A percentile compares a stretch with the other conserved stretches of the same genome.
phyloP scores from a whole-genome alignment of 768 basidiomycete species.

The Tulasnella sp. region DNA sequence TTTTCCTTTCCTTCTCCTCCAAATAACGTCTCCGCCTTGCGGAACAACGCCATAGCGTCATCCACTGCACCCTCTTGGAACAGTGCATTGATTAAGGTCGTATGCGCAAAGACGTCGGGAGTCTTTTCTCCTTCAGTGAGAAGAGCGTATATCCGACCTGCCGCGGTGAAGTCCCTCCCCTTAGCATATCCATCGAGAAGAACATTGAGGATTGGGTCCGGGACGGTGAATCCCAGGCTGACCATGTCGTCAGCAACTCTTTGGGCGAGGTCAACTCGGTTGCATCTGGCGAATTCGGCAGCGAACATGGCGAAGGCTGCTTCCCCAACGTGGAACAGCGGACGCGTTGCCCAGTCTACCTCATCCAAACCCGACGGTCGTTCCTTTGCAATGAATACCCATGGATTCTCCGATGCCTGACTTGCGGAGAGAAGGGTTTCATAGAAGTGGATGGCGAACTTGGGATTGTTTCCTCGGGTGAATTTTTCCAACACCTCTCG shows the following conservation, averaged over 20 bases:
- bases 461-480: no score
- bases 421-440: no score
- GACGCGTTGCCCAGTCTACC: no score
- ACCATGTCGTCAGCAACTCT: slow-evolving; percentile 10
- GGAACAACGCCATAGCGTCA: slow-evolving; percentile 18
- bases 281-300: slow-evolving; percentile 7
- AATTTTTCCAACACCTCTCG: no score
- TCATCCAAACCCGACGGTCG: no score
- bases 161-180: neutral
- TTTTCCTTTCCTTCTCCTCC: no score
- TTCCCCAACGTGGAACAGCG: no score
- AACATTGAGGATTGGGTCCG: neutral
- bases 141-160: neutral
- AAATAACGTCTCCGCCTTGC: neutral
- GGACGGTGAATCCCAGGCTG: neutral
- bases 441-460: no score
- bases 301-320: neutral
- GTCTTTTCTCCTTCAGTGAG: neutral
- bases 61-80: slow-evolving; percentile 15
- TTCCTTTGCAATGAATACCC: no score
- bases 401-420: no score
- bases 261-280: slow-evolving; percentile 18
- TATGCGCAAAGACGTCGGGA: slow-evolving; percentile 17
- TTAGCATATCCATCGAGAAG: slow-evolving; percentile 20
- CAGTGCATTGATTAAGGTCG: slow-evolving; percentile 19